These are phyloP conservation scores for Hirschfeldia incana DNA, from an alignment of 345 rosid genomes.

Conservation along the genomic window DNA sequence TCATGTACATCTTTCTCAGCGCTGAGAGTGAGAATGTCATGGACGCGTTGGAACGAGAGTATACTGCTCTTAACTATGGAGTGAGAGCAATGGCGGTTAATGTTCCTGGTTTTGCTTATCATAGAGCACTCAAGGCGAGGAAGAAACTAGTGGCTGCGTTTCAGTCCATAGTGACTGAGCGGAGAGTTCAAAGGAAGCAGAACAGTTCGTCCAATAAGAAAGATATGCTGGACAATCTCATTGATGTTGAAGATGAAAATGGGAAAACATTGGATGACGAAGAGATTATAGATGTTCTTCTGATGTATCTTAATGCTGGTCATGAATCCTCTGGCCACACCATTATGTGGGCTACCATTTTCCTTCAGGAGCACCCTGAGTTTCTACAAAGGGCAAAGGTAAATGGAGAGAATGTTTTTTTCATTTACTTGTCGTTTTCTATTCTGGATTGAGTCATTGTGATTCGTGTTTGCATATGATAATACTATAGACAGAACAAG, in stretches of 20 bases:
- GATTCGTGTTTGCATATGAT: neutral
- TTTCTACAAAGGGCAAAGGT: constrained; percentile 56
- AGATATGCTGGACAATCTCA: constrained; percentile 84
- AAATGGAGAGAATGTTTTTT: neutral
- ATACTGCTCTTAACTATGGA: constrained; percentile 66
- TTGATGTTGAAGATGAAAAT: constrained; percentile 68
- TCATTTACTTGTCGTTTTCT: neutral
- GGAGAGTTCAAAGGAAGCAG: constrained; percentile 49
- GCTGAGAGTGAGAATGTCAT: constrained; percentile 54
- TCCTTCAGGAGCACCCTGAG: constrained; percentile 54
- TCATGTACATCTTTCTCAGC: constrained; percentile 81
- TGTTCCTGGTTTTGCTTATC: constrained; percentile 61
- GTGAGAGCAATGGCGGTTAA: constrained; percentile 55
- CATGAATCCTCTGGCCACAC: constrained; percentile 93
- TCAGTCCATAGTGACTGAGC: constrained; percentile 52
- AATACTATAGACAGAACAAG: constrained; percentile 61
- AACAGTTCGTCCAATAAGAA: constrained; percentile 34
- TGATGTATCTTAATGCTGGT: constrained; percentile 95
- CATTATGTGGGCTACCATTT: constrained; percentile 74
- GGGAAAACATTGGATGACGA: constrained; percentile 64
- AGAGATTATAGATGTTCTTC: constrained; percentile 72
- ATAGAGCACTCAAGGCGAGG: constrained; percentile 58
- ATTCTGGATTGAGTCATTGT: neutral
- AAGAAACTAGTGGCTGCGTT: constrained; percentile 46
- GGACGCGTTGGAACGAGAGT: constrained; percentile 72